Evolutionary conservation across 805 yeast species (phyloP), one percentile per base, ranked within the genome.

Genomic region (Candida berthetii): DNA sequence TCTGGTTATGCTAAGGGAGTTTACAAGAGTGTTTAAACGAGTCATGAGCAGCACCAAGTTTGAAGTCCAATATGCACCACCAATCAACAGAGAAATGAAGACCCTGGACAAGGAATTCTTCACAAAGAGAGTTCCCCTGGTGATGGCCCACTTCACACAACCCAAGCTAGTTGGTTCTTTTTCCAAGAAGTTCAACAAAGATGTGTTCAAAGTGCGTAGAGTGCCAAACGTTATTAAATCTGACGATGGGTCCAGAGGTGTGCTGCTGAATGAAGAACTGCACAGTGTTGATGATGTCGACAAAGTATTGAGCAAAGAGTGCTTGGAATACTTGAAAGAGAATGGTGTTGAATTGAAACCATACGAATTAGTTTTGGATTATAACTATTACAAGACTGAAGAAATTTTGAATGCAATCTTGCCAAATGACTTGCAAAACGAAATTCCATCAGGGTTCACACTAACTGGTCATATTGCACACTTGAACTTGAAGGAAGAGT

Each of bases 381-480:
- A 93, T 58, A 72, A 78, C 38, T 86, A 78, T 60, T 93, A 98
- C 98, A 80, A 79, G 49, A 72, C 90, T 0, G 99, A 95, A 42
- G 96, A 93, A 50, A 83, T 93, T 14, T 66, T 93, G 31, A 68
- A 71, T 36, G 76, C 96, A 0, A 75, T 89, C 3, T 61, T 93
- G 36, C 99, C 99, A 0, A 82, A 76, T 36, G 69, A 78, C 16
- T 60, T 79, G 17, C 62, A 77, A 7, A 81, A 75, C 34, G 96
- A 88, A 42, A 69, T 83, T 8, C 99, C 99, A 1, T 71, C 93
- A 1, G 95, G 98, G 0, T 93, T 85, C 60, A 86, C 98, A 1
- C 78, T 80, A 31, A 95, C 95, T 0, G 99, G 99, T 0, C 98
- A 93, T 63, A 75, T 93, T 43, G 99, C 98, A 0, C 99, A 93